Evolutionary conservation across 768 basidiomycete genomes (phyloP), one percentile per base, ranked within the genome.

Genomic region (Pleurotus eryngii): DNA sequence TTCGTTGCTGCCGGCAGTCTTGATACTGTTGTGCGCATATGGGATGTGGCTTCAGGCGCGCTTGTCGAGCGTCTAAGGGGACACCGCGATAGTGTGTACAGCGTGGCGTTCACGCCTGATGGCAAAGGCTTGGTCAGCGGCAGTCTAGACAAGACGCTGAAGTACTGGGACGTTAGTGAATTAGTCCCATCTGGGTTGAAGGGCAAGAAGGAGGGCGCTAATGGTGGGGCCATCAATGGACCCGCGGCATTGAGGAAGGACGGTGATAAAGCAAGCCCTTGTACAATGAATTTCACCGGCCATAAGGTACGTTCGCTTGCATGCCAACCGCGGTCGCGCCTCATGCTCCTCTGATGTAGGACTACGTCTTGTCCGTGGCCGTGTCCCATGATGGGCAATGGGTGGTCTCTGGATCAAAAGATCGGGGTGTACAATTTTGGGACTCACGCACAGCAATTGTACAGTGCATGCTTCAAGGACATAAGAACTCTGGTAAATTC

Each of bases 361-460:
- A 81, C 63, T 81, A 81, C 63, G 81, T 83, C 37, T 66, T 83
- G 46, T 76, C 75, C n/a, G 80, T 83, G n/a, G 79, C 70, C 18
- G 86, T 91, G 46, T 88, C 89, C 30, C 86, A 88, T 51, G 91
- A 93, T 67, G 89, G 89, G 4, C 85, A 91, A 62, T 84, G 94
- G 91, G 89, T 98, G 63, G 95, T 97, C 9, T 95, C 92, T 9
- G 96, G 97, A 1, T 81, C 81, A 3, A 98, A 98, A 74, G 97
- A 99, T 69, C 89, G 97, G 11, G 90, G 93, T 0, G 95, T 99
- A 56, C 92, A 95, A 70, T 94, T 96, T 68, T 93, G 91, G 87
- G 92, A 95, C 67, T 84, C 91, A 53, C 79, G 82, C 61, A 81
- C 80, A 11, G 81, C 79, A 27, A 81, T 85, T 42, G 88, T 94